Percentiles rank a stretch among this genome's conserved stretches.
phyloP scores from a whole-genome alignment of 345 rosid genomes.

The Rhodamnia argentea region DNA sequence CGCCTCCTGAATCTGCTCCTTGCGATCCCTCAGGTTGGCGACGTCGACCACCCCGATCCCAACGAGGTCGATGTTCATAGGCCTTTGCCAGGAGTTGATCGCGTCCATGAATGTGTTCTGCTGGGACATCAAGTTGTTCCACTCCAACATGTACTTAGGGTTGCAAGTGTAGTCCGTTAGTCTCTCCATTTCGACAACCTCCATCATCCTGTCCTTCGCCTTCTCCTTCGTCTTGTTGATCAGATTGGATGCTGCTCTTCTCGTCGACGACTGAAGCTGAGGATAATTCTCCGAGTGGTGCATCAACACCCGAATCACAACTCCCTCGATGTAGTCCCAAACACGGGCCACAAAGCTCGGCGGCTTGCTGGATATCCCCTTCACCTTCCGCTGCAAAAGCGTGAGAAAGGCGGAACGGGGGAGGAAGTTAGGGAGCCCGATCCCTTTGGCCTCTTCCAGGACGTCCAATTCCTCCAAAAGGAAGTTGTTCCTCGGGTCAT shows the following conservation, averaged over 20 bases:
- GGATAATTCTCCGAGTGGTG: slow-evolving; percentile 2
- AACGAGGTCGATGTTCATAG: background rate
- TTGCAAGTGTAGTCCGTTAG: slow-evolving; percentile 20
- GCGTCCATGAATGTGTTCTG: background rate
- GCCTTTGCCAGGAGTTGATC: background rate
- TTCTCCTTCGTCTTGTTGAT: slow-evolving; percentile 16
- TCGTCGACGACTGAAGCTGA: background rate
- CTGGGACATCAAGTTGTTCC: slow-evolving; percentile 10
- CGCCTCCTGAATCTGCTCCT: background rate
- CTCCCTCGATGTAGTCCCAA: slow-evolving; percentile 17
- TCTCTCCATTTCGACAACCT: slow-evolving; percentile 25
- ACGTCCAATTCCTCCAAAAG: slow-evolving; percentile 12
- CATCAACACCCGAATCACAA: slow-evolving; percentile 6
- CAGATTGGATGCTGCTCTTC: slow-evolving; percentile 12
- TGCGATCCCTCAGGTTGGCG: background rate
- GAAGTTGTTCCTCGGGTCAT: slow-evolving; percentile 1
- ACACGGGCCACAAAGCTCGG: background rate
- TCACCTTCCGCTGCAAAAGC: slow-evolving; percentile 9
- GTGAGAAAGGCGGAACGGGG: slow-evolving; percentile 11
- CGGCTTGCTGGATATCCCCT: slow-evolving; percentile 1
- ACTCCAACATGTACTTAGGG: slow-evolving; percentile 13
- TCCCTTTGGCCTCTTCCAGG: slow-evolving; percentile 18
- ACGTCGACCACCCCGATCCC: slow-evolving; percentile 6
- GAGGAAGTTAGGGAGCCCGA: slow-evolving; percentile 23
- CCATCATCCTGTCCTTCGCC: slow-evolving; percentile 12